A percentile compares a stretch with the other conserved stretches of the same genome.
Conservation (phyloP, 2,329 filamentous ascomycete species). For the Stemphylium vesicarium region DNA sequence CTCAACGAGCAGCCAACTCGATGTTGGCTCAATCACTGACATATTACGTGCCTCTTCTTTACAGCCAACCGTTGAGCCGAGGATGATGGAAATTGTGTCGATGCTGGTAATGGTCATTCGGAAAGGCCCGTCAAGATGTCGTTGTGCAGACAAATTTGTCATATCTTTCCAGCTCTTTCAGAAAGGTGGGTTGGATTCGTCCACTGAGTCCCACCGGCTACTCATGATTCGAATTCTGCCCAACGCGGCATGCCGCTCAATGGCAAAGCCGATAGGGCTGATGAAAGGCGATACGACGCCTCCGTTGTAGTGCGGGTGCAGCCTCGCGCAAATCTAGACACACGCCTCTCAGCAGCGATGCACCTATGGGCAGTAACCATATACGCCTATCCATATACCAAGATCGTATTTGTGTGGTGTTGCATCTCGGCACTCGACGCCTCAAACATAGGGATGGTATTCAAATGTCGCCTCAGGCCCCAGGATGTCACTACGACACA, state of each 20-base stretch:
- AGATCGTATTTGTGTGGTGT: constrained; percentile 5
- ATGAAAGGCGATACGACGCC: constrained; percentile 4
- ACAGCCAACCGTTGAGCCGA: not conserved
- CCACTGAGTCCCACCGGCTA: constrained; percentile 1
- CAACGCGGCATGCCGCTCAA: constrained; percentile 3
- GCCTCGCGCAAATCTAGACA: not conserved
- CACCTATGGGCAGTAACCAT: not conserved
- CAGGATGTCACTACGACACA: constrained; percentile 1
- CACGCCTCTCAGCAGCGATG: constrained; percentile 1
- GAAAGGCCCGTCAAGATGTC: not conserved
- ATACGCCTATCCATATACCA: constrained; percentile 5
- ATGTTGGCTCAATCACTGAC: constrained; percentile 9
- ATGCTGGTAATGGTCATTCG: not conserved
- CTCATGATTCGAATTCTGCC: not conserved
- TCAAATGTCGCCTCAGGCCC: constrained; percentile 11
- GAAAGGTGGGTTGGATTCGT: not conserved
- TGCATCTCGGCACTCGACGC: constrained; percentile 9
- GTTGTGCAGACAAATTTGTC: not conserved
- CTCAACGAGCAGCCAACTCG: constrained; percentile 7
- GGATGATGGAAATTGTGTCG: not conserved
- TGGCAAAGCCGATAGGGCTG: constrained; percentile 11
- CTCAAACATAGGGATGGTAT: constrained; percentile 4
- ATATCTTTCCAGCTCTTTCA: constrained; percentile 1
- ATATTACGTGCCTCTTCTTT: constrained; percentile 4
- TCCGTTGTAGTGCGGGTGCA: not conserved